Evolutionary conservation across 2,329 filamentous ascomycete genomes (phyloP), one percentile per base, ranked within the genome.

Genomic region (Byssothecium circinans): DNA sequence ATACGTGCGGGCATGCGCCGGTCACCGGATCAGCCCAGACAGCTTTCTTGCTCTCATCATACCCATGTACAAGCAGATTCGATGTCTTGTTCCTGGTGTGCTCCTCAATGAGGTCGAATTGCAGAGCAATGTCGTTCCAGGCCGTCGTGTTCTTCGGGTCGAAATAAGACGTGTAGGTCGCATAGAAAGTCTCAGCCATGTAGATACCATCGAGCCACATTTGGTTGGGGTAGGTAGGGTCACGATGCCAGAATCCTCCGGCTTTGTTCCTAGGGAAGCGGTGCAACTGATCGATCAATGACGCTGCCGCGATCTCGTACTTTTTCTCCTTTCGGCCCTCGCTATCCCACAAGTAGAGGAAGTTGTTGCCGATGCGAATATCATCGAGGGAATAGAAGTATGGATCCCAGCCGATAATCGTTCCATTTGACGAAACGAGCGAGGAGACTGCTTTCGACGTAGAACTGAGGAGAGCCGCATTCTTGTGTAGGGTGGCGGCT

Each of bases 161-260:
- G 48, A 75, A 74, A 37, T 65, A 62, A 2, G 55, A 53, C 2
- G 72, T 74, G 49, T 68, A 72, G 20, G 69, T 70, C 4, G 70
- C 65, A 47, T 71, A 71, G 58, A 71, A 71, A 35, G 57, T 64
- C 30, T 70, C 64, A 8, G 67, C 70, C 70, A 74, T 74, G 58
- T 69, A 73, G 32, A 74, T 77, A 1, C 81, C 81, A 52, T 81
- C 79, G 0, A 83, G 71, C 80, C 80, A 82, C 79, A 81, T 81
- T 57, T 82, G 77, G 52, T 80, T 73, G 15, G 70, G 71, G 52
- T 80, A 81, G 2, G 69, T 65, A 25, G 76, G 66, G 14, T 71
- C 61, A 1, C 75, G 69, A 53, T 82, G 80, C 78, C 79, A 82
- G 69, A 82, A 79, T 1, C 80, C 80, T 8, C 80, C 80, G 0